These are phyloP conservation scores for Yueomyces sp. DNA, from an alignment of 805 yeast species.

Conservation along the genomic window DNA sequence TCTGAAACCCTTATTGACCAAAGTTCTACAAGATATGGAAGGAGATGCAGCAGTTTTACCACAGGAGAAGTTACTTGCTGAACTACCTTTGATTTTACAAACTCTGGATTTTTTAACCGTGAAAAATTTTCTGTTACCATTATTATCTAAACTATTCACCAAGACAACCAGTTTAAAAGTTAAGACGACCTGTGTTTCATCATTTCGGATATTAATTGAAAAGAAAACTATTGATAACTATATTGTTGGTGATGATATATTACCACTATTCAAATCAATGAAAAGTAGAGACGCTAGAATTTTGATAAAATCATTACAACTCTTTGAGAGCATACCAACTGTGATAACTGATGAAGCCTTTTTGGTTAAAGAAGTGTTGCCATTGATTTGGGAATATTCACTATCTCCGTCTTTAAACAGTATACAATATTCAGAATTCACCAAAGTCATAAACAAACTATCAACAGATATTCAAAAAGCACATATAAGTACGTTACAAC, in stretches of 20 bases:
- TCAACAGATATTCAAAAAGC: slow-evolving; percentile 31
- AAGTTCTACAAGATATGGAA: slow-evolving; percentile 12
- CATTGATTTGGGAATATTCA: slow-evolving; percentile 38
- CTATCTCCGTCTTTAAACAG: slow-evolving; percentile 32
- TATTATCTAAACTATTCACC: slow-evolving; percentile 57
- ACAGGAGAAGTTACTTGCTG: slow-evolving; percentile 41
- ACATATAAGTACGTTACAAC: slow-evolving; percentile 25
- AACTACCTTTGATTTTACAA: slow-evolving; percentile 29
- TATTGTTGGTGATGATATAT: slow-evolving; percentile 58
- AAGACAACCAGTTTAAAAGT: slow-evolving; percentile 76
- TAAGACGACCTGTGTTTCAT: slow-evolving; percentile 51
- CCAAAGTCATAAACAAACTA: slow-evolving; percentile 28
- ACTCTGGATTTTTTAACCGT: slow-evolving; percentile 54
- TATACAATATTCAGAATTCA: slow-evolving; percentile 29
- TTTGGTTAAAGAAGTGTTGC: slow-evolving; percentile 39
- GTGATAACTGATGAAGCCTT: slow-evolving; percentile 36
- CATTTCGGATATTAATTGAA: slow-evolving; percentile 45
- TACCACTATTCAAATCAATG: slow-evolving; percentile 67
- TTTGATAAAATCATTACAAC: slow-evolving; percentile 33
- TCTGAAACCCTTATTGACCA: slow-evolving; percentile 18
- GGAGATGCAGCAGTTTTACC: slow-evolving; percentile 15
- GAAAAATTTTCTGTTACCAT: slow-evolving; percentile 65
- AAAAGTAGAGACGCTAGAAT: slow-evolving; percentile 66
- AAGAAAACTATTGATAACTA: slow-evolving; percentile 55
- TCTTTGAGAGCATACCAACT: slow-evolving; percentile 26